phyloP scores from a whole-genome alignment of 2,329 filamentous ascomycete genomes.

The Aspergillus sojae region DNA sequence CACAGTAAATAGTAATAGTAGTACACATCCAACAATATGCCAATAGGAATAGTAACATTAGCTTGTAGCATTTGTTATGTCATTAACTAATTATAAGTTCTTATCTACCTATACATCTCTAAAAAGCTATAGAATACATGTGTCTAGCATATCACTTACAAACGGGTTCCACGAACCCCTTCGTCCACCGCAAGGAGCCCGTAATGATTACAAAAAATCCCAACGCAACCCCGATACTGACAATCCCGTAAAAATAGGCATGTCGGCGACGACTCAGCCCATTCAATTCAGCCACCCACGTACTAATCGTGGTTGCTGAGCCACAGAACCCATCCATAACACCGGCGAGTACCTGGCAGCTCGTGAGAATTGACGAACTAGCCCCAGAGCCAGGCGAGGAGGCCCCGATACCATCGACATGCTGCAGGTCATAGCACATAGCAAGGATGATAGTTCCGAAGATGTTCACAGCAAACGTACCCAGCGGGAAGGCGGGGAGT shows the following conservation, averaged over 20 bases:
- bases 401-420: slow-evolving; percentile 55
- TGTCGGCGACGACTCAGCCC: slow-evolving; percentile 53
- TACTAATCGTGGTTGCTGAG: slow-evolving; percentile 67
- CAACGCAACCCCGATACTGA: slow-evolving; percentile 53
- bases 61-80: background rate
- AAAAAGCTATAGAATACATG: background rate
- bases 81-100: background rate
- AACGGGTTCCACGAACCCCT: slow-evolving; percentile 38
- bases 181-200: slow-evolving; percentile 60
- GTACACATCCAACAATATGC: background rate
- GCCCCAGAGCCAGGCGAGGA: slow-evolving; percentile 50
- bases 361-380: slow-evolving; percentile 37
- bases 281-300: slow-evolving; percentile 65
- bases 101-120: background rate
- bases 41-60: background rate
- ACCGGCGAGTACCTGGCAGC: slow-evolving; percentile 70
- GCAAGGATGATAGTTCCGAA: slow-evolving; percentile 74
- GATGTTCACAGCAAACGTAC: slow-evolving; percentile 83
- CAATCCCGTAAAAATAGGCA: slow-evolving; percentile 63
- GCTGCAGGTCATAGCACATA: slow-evolving; percentile 78
- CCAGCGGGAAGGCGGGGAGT: slow-evolving; percentile 72
- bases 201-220: slow-evolving; percentile 56
- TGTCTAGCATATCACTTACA: slow-evolving; percentile 27
- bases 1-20: background rate
- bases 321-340: slow-evolving; percentile 71